These are phyloP conservation scores for Pezicula neosporulosa DNA, from an alignment of 2,329 filamentous ascomycete species.

Conservation along the genomic window DNA sequence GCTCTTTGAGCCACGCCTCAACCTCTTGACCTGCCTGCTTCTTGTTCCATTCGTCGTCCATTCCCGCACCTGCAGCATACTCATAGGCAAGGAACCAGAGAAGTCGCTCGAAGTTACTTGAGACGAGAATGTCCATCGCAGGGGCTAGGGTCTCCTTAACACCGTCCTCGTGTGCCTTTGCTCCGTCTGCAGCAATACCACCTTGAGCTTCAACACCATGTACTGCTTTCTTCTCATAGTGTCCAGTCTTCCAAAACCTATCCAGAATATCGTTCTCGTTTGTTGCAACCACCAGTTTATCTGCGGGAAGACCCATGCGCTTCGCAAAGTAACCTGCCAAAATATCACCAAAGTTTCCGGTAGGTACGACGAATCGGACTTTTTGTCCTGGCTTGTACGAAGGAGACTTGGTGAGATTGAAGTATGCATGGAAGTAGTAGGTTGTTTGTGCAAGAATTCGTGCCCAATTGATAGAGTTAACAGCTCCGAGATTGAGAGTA, in stretches of 20 bases:
- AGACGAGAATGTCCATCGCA: constrained; percentile 97
- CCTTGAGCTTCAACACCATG: constrained; percentile 53
- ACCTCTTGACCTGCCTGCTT: constrained; percentile 75
- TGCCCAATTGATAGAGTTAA: constrained; percentile 97
- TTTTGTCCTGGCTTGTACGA: constrained; percentile 62
- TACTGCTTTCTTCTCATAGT: constrained; percentile 80
- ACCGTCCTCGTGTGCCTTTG: constrained; percentile 61
- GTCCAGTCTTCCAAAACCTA: constrained; percentile 87
- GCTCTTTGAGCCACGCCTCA: constrained; percentile 69
- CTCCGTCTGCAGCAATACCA: constrained; percentile 51
- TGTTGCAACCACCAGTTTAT: constrained; percentile 88
- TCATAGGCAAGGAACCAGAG: constrained; percentile 89
- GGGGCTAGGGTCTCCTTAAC: constrained; percentile 91
- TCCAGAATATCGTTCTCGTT: constrained; percentile 98
- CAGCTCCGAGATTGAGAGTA: constrained; percentile 79
- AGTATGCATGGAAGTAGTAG: constrained; percentile 97
- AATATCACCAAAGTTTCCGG: constrained; percentile 96
- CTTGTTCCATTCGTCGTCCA: constrained; percentile 64
- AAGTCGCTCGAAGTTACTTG: constrained; percentile 93
- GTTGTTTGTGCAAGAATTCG: constrained; percentile 94
- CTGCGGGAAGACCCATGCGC: constrained; percentile 81
- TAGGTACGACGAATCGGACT: constrained; percentile 85
- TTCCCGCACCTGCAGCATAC: constrained; percentile 54
- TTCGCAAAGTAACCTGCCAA: constrained; percentile 90
- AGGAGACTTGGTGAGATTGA: constrained; percentile 64